Base-by-base conservation (phyloP, 768 basidiomycete genomes). In the Botryobasidium botryosum region DNA sequence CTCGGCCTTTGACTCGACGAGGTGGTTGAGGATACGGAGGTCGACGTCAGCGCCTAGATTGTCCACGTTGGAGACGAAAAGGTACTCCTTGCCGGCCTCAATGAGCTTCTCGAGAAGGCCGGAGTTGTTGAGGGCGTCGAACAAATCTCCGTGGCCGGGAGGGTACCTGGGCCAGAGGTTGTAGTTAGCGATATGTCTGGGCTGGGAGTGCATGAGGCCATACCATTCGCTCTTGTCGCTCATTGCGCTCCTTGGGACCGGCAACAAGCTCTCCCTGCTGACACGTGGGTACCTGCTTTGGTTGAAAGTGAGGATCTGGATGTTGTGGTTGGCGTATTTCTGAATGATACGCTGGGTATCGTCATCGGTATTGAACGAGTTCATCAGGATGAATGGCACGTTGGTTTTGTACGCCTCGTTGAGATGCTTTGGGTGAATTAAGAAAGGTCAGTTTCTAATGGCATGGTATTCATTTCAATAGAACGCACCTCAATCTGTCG, bases 301-400 rank as follows among this genome's bases (percentile, higher is more conserved):
- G 62, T 85, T 86, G 70, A 91, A 90, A 45, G 63, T 64, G 18
- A 52, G 36, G 42, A 53, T 49, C 52, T 52, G 41, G 57, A 94
- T 74, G 58, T 90, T 85, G 66, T 91, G 88, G 66, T 88, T 84
- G 41, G 79, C 77, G 61, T 94, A 94, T 66, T 92, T 94, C 63
- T 94, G 87, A 64, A 91, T 87, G 70, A 94, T 86, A 53, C 85
- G 81, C 50, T 85, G 76, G 40, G 91, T 92, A 61, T 96, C 90
- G 29, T 94, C 86, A 60, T 90, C 84, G 17, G 91, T 96, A 70
- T 92, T 92, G 72, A 97, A 96, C 45, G 87, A 92, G 58, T 90
- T 94, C 92, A 94, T 92, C 57, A 96, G 76, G 65, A 94, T 82
- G 61, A 94, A 80, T n/a, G 87, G 90, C 36, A 92, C 85, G 63